A percentile compares a stretch with the other conserved stretches of the same genome.
These are phyloP conservation scores for Camelina laxa DNA, from an alignment of 345 rosid genomes.

Conservation along the genomic window DNA sequence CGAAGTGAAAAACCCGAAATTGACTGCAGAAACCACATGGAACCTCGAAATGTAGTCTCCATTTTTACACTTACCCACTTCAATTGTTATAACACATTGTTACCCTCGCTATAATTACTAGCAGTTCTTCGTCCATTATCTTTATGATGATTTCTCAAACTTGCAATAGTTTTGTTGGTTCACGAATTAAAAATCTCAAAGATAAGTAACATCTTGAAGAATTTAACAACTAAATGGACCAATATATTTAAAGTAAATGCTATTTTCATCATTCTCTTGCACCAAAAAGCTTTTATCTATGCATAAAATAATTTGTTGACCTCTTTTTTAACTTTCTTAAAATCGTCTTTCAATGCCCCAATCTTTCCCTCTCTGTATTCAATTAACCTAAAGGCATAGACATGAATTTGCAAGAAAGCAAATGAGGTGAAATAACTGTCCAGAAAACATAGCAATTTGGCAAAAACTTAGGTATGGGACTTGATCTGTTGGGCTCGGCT, in stretches of 20 bases:
- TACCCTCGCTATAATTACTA: no score
- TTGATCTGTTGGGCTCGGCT: not conserved
- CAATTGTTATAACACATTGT: conserved; percentile 9
- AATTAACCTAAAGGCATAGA: conserved; percentile 32
- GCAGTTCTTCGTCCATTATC: no score
- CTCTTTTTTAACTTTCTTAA: not conserved
- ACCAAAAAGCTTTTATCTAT: not conserved
- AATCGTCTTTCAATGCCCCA: not conserved
- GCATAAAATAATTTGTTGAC: not conserved
- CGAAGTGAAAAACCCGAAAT: conserved; percentile 64
- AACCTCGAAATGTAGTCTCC: conserved; percentile 61
- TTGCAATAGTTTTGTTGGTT: not conserved
- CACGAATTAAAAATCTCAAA: not conserved
- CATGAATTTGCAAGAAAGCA: conserved; percentile 21
- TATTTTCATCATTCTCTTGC: not conserved
- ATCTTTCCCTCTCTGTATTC: not conserved
- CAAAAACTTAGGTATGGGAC: conserved; percentile 32
- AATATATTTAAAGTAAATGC: not conserved
- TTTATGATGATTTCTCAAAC: not conserved
- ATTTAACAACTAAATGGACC: not conserved
- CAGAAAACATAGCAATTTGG: conserved; percentile 23
- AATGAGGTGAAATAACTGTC: not conserved
- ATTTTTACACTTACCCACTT: not conserved
- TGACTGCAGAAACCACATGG: conserved; percentile 81
- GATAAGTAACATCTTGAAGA: not conserved